Evolutionary conservation across 768 basidiomycete species (phyloP).

Genomic region (Fomitopsis pulvina): DNA sequence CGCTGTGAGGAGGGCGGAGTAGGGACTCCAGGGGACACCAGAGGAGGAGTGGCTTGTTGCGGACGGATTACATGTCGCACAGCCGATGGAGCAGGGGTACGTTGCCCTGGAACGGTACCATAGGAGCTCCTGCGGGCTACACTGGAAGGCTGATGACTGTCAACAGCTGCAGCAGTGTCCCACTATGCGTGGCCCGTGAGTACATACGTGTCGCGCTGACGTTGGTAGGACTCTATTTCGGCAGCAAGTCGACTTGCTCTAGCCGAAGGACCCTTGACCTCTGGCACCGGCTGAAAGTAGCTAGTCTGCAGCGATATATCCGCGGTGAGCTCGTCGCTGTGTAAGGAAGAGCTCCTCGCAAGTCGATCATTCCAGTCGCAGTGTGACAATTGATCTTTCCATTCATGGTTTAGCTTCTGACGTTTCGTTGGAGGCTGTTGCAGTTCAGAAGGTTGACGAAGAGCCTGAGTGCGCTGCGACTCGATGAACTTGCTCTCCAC

Average conservation of each 20-base stretch:
- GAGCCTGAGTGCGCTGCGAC: conserved; percentile 17
- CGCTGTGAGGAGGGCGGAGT: too few relatives aligned
- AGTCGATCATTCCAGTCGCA: conserved; percentile 16
- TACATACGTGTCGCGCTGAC: background rate
- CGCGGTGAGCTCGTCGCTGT: conserved; percentile 45
- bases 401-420: conserved; percentile 43
- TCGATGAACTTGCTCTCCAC: conserved; percentile 39
- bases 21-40: too few relatives aligned
- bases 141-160: background rate
- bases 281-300: too few relatives aligned
- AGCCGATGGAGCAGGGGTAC: background rate
- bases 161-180: background rate
- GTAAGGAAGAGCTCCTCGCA: conserved; percentile 25
- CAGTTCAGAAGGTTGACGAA: conserved; percentile 19
- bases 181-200: background rate
- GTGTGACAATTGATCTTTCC: conserved; percentile 21
- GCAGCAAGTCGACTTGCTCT: too few relatives aligned
- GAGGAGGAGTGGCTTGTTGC: too few relatives aligned
- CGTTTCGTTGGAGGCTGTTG: conserved; percentile 40
- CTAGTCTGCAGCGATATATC: too few relatives aligned
- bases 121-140: background rate
- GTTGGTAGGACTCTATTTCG: background rate
- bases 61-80: background rate
- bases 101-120: background rate
- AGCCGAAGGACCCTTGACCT: too few relatives aligned